Evolutionary conservation across 75 land plant species (phyloP), one percentile per base, ranked within the genome.

Genomic region (Pinus taeda): DNA sequence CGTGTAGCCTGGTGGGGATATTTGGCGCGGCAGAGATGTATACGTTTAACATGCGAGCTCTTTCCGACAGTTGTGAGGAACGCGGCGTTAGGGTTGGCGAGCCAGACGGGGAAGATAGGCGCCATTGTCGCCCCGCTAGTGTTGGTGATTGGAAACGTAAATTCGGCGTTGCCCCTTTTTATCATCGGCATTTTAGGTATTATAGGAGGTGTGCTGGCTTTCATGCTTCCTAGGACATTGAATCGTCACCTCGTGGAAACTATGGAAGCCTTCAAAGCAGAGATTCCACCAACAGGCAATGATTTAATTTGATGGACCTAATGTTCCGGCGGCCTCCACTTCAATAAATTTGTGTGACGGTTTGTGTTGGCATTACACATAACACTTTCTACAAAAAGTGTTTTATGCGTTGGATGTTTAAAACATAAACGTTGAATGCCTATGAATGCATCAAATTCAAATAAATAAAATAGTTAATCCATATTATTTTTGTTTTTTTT

Each of bases 1-100:
- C 78, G 12, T 95, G 94, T 75, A 30, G 33, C 33, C 63, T 92
- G 37, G 20, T 95, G 75, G 96, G 94, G 1, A 91, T 95, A 17
- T 95, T 95, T 60, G 94, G 92, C 12, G 90, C 91, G 94, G 33
- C 33, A 1, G 33, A 1, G 33, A 30, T 30, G 33, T 30, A 30
- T 93, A 89, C 71, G 90, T 95, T 7, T 95, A 95, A 88, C 94
- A 39, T 64, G 84, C 55, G 98, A 95, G 92, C 83, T 95, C 53
- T 95, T 95, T 42, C 98, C 98, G 20, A 95, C 96, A 14, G 94
- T 91, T 71, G 92, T 95, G 74, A 76, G 98, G 79, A 95, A 90
- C 63, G 96, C 94, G 4, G 98, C 98, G 2, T 78, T 96, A 8
- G 98, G 98, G 11, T 77, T 91, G 8, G 80, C 90, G 0, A 80